These are phyloP conservation scores for Penicillium rolfsii DNA, from an alignment of 2,329 filamentous ascomycete genomes.

Conservation along the genomic window DNA sequence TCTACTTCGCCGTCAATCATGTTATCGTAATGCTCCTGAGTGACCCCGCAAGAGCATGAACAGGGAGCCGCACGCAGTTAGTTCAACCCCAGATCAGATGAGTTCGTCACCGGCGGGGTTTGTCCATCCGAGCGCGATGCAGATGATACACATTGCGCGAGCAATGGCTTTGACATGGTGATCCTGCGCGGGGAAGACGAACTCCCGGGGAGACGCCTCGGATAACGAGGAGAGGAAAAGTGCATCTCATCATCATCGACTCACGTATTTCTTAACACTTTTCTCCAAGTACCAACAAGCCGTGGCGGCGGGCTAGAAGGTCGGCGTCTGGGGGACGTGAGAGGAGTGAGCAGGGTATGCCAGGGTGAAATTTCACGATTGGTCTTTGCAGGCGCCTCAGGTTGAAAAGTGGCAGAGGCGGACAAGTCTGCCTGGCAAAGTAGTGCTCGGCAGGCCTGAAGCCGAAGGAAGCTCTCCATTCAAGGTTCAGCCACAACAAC, in stretches of 20 bases:
- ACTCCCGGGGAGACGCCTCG: neutral
- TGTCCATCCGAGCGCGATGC: constrained; percentile 1
- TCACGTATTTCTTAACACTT: constrained; percentile 1
- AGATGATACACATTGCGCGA: neutral
- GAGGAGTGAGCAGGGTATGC: constrained; percentile 1
- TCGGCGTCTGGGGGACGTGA: constrained; percentile 6
- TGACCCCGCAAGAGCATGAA: constrained; percentile 16
- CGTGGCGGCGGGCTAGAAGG: constrained; percentile 10
- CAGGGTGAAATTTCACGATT: constrained; percentile 5
- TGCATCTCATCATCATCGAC: constrained; percentile 4
- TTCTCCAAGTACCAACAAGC: constrained; percentile 10
- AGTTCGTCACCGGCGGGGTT: constrained; percentile 4
- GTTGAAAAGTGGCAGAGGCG: neutral
- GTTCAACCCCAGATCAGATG: constrained; percentile 15
- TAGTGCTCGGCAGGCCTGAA: constrained; percentile 4
- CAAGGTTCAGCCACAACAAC: constrained; percentile 29
- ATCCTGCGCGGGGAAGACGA: constrained; percentile 14
- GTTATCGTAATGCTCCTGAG: constrained; percentile 5
- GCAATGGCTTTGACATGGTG: neutral
- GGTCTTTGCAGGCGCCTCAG: constrained; percentile 9
- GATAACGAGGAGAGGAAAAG: neutral
- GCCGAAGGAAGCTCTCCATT: constrained; percentile 12
- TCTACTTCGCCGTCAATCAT: constrained; percentile 8
- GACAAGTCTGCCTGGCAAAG: neutral
- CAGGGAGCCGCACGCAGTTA: constrained; percentile 18